A percentile compares a stretch with the other conserved stretches of the same genome.
phyloP scores from a whole-genome alignment of 164 flowering plant genomes.

The Vitis rotundifolia region DNA sequence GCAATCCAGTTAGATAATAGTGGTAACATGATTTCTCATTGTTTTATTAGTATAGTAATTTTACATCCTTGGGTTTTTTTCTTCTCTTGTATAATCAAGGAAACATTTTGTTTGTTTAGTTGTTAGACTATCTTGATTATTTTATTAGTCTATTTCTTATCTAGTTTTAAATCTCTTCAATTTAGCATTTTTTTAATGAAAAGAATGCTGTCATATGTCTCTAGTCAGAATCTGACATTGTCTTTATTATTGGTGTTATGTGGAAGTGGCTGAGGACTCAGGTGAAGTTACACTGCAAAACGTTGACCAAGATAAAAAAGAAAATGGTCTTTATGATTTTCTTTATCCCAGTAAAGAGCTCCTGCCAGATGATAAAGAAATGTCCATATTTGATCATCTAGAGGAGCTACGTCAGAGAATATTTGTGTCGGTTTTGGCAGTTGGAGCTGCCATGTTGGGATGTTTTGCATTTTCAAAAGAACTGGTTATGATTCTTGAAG shows the following conservation, averaged over 20 bases:
- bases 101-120: background rate
- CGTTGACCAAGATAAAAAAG: conserved; percentile 28
- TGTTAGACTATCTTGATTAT: background rate
- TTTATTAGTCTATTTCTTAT: background rate
- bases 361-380: conserved; percentile 93
- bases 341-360: conserved; percentile 91
- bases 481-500: conserved; percentile 82
- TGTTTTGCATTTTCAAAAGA: conserved; percentile 92
- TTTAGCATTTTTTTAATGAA: background rate
- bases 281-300: conserved; percentile 31
- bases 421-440: conserved; percentile 89
- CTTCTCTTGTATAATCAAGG: too few species aligned
- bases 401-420: conserved; percentile 91
- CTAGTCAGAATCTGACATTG: background rate
- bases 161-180: background rate
- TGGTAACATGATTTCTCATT: too few species aligned
- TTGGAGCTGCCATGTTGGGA: conserved; percentile 85
- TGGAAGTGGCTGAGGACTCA: conserved; percentile 33
- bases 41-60: too few species aligned
- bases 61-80: too few species aligned
- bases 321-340: conserved; percentile 60
- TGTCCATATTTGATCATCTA: conserved; percentile 90
- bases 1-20: too few species aligned
- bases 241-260: conserved; percentile 7
- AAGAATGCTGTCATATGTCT: background rate